A percentile compares a stretch with the other conserved stretches of the same genome.
These are phyloP conservation scores for Backusella macrospora DNA, from an alignment of 192 early-diverging fungal genomes.

Conservation along the genomic window DNA sequence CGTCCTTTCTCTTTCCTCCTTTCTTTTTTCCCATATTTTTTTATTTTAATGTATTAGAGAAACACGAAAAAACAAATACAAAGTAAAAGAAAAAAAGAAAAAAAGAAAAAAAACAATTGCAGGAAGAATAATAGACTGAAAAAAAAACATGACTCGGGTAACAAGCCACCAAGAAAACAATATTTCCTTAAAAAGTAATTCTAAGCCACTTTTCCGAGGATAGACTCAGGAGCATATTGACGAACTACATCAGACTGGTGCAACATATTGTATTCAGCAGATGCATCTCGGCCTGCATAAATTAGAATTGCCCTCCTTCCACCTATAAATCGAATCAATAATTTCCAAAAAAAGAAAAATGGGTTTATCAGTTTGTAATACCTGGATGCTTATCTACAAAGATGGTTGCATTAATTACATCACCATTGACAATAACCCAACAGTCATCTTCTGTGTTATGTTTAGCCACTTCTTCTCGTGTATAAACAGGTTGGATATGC, in stretches of 20 bases:
- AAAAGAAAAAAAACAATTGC: constrained; percentile 5
- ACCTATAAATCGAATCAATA: not conserved
- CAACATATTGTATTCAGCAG: constrained; percentile 82
- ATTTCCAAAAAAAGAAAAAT: not conserved
- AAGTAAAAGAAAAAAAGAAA: not conserved
- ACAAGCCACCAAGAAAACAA: not conserved
- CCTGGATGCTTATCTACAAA: constrained; percentile 84
- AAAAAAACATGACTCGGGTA: not conserved
- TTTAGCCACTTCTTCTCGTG: constrained; percentile 74
- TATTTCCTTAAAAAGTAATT: not conserved
- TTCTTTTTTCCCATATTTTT: constrained; percentile 59
- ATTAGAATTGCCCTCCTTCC: constrained; percentile 86
- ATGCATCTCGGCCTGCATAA: constrained; percentile 76
- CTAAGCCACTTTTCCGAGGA: constrained; percentile 26
- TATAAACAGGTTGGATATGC: not conserved
- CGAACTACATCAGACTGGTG: constrained; percentile 75
- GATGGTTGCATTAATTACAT: constrained; percentile 74
- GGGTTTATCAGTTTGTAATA: not conserved
- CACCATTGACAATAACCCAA: constrained; percentile 86
- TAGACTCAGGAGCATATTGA: constrained; percentile 57
- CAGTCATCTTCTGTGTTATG: constrained; percentile 82
- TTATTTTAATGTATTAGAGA: not conserved
- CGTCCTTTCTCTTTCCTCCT: constrained; percentile 59
- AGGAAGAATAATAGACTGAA: not conserved
- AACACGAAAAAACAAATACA: constrained; percentile 11